phyloP scores from a whole-genome alignment of 1,139 yeast species.

The Diutina ranongensis region DNA sequence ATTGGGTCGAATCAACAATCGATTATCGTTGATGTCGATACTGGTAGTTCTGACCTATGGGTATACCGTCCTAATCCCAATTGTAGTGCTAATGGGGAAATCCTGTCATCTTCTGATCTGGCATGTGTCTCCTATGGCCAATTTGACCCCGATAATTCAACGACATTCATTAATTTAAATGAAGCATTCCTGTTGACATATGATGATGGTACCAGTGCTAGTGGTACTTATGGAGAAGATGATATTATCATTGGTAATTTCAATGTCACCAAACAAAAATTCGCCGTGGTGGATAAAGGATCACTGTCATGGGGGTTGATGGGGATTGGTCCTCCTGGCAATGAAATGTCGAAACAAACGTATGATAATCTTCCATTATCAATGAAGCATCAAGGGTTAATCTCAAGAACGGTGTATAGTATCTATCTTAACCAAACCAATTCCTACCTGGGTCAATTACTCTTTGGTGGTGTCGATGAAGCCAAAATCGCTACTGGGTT shows the following conservation, averaged over 20 bases:
- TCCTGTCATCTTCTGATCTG: background rate
- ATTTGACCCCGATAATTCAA: conserved; percentile 55
- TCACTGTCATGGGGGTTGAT: background rate
- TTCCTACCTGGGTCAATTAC: conserved; percentile 27
- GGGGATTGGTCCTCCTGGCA: conserved; percentile 5
- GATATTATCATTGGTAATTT: conserved; percentile 27
- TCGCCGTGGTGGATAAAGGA: conserved; percentile 11
- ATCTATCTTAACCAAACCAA: conserved; percentile 32
- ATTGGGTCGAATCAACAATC: background rate
- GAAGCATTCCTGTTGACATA: conserved; percentile 42
- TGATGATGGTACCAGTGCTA: conserved; percentile 52
- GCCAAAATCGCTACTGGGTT: conserved; percentile 37
- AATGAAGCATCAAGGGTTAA: conserved; percentile 38
- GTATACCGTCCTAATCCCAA: conserved; percentile 14
- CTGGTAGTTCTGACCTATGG: conserved; percentile 67
- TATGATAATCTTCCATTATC: conserved; percentile 50
- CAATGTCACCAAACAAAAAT: conserved; percentile 32
- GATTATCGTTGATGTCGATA: conserved; percentile 46
- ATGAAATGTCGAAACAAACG: conserved; percentile 9
- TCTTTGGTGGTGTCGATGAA: conserved; percentile 50
- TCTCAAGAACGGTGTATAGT: conserved; percentile 39
- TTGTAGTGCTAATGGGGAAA: background rate
- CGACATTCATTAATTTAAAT: conserved; percentile 36
- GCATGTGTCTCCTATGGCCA: background rate
- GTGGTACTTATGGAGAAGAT: conserved; percentile 59